Base-by-base conservation (phyloP, 1,284 basidiomycete species). In the Ustilago bromivora region DNA sequence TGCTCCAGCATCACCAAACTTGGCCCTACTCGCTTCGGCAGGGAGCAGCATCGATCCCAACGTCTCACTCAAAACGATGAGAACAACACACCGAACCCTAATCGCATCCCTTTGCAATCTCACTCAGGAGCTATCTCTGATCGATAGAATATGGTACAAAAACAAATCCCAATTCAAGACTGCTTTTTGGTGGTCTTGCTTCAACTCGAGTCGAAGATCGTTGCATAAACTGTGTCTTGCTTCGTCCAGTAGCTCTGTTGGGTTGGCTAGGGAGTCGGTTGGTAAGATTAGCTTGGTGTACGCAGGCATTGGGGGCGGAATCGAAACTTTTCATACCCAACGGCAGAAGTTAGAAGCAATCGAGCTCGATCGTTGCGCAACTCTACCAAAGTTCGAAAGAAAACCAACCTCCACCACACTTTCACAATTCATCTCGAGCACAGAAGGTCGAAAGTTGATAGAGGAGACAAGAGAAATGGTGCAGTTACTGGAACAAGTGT, bases 141-240 rank as follows among this genome's bases (percentile, higher is more conserved):
- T 74, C 8, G 64, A 67, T 23, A 49, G 61, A 15, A 28, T 74
- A 3, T 74, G 71, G 71, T 78, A 78, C 57, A 78, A 78, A 46
- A 73, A 73, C 43, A 34, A 35, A 3, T 56, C 54, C n/a, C 76
- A 78, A 57, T 75, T 78, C 53, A 15, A 55, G 0, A 28, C 31
- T 3, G 68, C 76, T 2, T 12, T 60, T 0, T 78, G 76, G 76
- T 78, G 64, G 65, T 12, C 0, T 3, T 17, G 23, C 8, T 60
- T 61, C 34, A 32, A 70, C n/a, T 49, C 34, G 1, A 52, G 66
- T 4, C 61, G 76, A 11, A 43, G 74, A 1, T 15, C 19, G 4
- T 7, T 64, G 8, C 53, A 52, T 53, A 12, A 28, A 6, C 38
- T 49, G 2, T 46, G 38, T 13, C 46, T 13, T 38, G 35, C 12